Percentiles rank a stretch among this genome's conserved stretches.
phyloP scores from a whole-genome alignment of 1,284 basidiomycete species.

The Trametes sp. region DNA sequence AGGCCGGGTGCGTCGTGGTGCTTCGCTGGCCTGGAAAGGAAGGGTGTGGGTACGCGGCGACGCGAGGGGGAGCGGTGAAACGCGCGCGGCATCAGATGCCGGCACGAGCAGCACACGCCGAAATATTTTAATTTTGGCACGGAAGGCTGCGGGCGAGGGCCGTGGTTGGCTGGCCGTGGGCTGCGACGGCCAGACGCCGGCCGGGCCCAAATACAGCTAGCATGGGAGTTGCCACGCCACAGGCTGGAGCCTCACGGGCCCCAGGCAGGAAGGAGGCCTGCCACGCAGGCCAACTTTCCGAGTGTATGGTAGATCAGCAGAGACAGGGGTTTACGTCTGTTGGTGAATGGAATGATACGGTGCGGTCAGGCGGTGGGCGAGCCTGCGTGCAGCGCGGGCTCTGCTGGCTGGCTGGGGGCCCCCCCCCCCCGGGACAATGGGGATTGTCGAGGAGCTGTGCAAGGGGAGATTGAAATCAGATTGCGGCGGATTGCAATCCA shows the following conservation, averaged over 20 bases:
- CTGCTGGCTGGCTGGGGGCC: not conserved
- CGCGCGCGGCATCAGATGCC: slow-evolving; percentile 32
- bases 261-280: slow-evolving; percentile 1
- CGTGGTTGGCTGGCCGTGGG: slow-evolving; percentile 14
- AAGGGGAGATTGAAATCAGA: slow-evolving; percentile 8
- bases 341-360: slow-evolving; percentile 28
- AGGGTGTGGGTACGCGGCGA: slow-evolving; percentile 25
- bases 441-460: slow-evolving; percentile 19
- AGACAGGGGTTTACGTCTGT: slow-evolving; percentile 31
- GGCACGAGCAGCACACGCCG: slow-evolving; percentile 28
- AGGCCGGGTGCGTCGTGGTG: slow-evolving; percentile 10
- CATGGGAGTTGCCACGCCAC: slow-evolving; percentile 23
- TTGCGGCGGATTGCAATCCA: slow-evolving; percentile 31
- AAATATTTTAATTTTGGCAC: slow-evolving; percentile 30
- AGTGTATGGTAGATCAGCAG: slow-evolving; percentile 26
- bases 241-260: slow-evolving; percentile 16
- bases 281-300: slow-evolving; percentile 30
- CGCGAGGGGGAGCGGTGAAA: slow-evolving; percentile 27
- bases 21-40: slow-evolving; percentile 23
- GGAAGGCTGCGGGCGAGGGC: slow-evolving; percentile 3
- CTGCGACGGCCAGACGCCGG: slow-evolving; percentile 11
- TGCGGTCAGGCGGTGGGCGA: slow-evolving; percentile 15
- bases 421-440: too few relatives aligned
- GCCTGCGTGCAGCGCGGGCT: not conserved
- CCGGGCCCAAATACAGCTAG: slow-evolving; percentile 20